These are phyloP conservation scores for Hirsutella thompsonii DNA, from an alignment of 2,329 filamentous ascomycete genomes.

Conservation along the genomic window DNA sequence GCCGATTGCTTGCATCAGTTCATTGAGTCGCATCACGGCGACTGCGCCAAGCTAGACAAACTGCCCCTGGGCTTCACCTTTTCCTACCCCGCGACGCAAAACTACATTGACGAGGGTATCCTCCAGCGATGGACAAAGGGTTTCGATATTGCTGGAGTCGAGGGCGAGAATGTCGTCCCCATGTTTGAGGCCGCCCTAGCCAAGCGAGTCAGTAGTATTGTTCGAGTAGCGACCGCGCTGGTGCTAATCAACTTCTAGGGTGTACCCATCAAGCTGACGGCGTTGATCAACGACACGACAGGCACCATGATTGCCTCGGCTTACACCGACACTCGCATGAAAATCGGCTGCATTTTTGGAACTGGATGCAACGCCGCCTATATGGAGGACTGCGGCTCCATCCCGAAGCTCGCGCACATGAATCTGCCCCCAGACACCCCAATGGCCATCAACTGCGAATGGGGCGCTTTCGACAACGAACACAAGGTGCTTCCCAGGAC, in stretches of 20 bases:
- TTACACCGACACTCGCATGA: constrained; percentile 89
- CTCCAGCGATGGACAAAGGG: constrained; percentile 96
- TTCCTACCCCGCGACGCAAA: constrained; percentile 85
- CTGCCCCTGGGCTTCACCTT: constrained; percentile 89
- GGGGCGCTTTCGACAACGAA: constrained; percentile 93
- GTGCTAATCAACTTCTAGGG: constrained; percentile 36
- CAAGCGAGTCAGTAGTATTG: constrained; percentile 33
- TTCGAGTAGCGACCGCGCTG: no score
- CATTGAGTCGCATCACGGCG: constrained; percentile 70
- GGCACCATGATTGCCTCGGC: constrained; percentile 92
- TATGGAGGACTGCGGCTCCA: constrained; percentile 83
- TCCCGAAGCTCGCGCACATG: constrained; percentile 88
- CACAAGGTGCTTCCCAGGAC: constrained; percentile 77
- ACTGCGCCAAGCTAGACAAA: constrained; percentile 45
- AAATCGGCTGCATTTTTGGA: constrained; percentile 95
- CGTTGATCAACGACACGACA: constrained; percentile 94
- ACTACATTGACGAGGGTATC: constrained; percentile 85
- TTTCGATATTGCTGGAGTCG: constrained; percentile 85
- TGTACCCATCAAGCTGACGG: constrained; percentile 83
- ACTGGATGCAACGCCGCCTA: constrained; percentile 98
- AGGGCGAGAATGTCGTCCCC: constrained; percentile 81
- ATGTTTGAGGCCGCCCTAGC: constrained; percentile 71
- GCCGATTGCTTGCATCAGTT: constrained; percentile 88
- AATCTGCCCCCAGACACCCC: constrained; percentile 73
- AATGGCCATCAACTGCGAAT: constrained; percentile 97